Conservation (phyloP, 768 basidiomycete species). For the Mycena kentingensis region DNA sequence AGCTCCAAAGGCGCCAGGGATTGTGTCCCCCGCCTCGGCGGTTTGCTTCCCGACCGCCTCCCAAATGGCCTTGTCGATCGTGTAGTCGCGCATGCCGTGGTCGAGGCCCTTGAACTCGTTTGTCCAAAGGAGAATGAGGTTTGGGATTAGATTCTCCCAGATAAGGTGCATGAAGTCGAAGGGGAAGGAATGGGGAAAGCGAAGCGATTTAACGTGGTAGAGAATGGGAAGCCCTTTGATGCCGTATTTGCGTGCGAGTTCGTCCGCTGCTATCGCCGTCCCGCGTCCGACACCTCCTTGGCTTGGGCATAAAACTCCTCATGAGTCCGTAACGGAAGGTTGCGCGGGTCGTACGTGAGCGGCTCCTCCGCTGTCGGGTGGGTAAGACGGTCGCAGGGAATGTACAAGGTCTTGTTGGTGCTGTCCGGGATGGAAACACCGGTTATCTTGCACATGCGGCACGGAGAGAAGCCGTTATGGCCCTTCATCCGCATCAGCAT, state of each 20-base stretch:
- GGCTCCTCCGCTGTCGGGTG: constrained; percentile 20
- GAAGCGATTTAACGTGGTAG: constrained; percentile 22
- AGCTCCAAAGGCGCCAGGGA: constrained; percentile 31
- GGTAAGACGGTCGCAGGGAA: constrained; percentile 26
- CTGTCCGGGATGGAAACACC: constrained; percentile 23
- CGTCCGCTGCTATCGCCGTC: constrained; percentile 14
- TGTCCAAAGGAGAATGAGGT: no score
- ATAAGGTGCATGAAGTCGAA: constrained; percentile 40
- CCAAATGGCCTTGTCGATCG: no score
- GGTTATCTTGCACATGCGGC: constrained; percentile 31
- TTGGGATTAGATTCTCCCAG: no score
- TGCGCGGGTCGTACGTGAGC: neutral
- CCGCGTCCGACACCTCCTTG: constrained; percentile 6
- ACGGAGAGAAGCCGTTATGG: constrained; percentile 39
- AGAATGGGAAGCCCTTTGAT: constrained; percentile 29
- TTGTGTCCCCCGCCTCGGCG: constrained; percentile 24
- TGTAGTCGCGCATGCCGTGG: no score
- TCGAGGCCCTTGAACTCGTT: no score
- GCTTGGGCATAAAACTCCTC: constrained; percentile 13
- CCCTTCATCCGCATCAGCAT: constrained; percentile 35
- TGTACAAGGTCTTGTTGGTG: constrained; percentile 27
- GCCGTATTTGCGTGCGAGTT: constrained; percentile 18
- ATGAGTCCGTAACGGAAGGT: constrained; percentile 22
- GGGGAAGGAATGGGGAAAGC: constrained; percentile 33
- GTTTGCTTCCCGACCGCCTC: no score